Conservation (phyloP, 768 basidiomycete genomes). For the Naganishia vaughanmartiniae region DNA sequence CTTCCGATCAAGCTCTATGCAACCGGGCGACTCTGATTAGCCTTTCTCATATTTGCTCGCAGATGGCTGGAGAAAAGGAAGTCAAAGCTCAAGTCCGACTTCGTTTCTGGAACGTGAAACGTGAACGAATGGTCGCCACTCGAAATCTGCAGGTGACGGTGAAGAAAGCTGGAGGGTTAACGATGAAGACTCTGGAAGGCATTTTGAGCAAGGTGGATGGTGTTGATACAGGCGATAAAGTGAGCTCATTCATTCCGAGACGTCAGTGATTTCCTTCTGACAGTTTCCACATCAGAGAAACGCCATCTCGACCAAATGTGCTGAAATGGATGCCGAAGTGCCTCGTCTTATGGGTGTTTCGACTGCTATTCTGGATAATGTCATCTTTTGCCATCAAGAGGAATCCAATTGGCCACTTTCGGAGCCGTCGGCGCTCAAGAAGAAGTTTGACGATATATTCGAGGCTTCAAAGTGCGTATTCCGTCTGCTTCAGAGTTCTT, state of each 20-base stretch:
- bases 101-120: conserved; percentile 83
- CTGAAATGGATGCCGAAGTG: conserved; percentile 92
- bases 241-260: conserved; percentile 52
- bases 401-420: conserved; percentile 97
- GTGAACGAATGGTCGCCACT: conserved; percentile 82
- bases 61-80: conserved; percentile 96
- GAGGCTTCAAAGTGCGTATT: conserved; percentile 82
- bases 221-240: conserved; percentile 70
- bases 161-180: conserved; percentile 81
- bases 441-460: conserved; percentile 99
- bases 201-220: conserved; percentile 67
- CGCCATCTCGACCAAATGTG: conserved; percentile 93
- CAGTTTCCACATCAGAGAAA: conserved; percentile 60
- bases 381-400: conserved; percentile 99
- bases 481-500: background rate
- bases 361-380: conserved; percentile 96
- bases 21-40: background rate
- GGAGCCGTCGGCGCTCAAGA: conserved; percentile 85
- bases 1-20: conserved; percentile 25
- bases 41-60: conserved; percentile 36
- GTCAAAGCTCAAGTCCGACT: conserved; percentile 98
- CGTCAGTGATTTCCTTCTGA: background rate
- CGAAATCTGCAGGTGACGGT: conserved; percentile 86
- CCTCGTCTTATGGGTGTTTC: conserved; percentile 91
- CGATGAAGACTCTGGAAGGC: conserved; percentile 97